Percentiles rank a stretch among this genome's conserved stretches.
Evolutionary conservation across 2,329 filamentous ascomycete genomes (phyloP).

Genomic region (Amylocarpus encephaloides): DNA sequence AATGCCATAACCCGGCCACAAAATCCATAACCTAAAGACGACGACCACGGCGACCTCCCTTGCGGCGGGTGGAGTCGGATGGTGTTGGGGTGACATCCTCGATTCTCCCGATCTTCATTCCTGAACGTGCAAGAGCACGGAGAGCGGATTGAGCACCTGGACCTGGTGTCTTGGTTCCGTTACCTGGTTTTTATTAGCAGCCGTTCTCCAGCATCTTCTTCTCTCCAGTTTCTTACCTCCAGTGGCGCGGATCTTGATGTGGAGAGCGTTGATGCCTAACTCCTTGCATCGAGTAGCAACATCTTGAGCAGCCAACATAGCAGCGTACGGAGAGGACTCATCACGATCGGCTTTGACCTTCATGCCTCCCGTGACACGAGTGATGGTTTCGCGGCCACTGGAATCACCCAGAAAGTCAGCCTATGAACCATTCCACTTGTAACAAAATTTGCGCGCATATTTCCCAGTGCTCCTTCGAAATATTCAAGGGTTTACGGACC

Average conservation of each 20-base stretch:
- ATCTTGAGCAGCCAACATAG: constrained; percentile 99
- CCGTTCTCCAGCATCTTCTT: not conserved
- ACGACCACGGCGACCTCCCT: constrained; percentile 99
- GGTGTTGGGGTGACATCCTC: constrained; percentile 99
- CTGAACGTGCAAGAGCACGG: constrained; percentile 95
- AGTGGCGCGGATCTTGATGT: constrained; percentile 99
- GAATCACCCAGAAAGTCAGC: constrained; percentile 64
- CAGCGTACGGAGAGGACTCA: constrained; percentile 98
- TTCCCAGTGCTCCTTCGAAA: constrained; percentile 3
- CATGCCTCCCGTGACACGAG: constrained; percentile 99
- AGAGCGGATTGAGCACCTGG: constrained; percentile 98
- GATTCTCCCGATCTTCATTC: constrained; percentile 99
- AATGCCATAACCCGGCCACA: constrained; percentile 24
- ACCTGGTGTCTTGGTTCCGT: constrained; percentile 99
- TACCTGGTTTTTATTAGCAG: constrained; percentile 49
- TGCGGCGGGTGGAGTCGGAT: constrained; percentile 98
- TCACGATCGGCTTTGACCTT: constrained; percentile 99
- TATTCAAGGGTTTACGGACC: constrained; percentile 48
- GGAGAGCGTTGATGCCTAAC: constrained; percentile 85
- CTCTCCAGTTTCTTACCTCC: constrained; percentile 57
- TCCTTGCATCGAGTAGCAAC: constrained; percentile 86
- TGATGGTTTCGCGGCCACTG: constrained; percentile 99
- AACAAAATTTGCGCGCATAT: not conserved
- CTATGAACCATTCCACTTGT: constrained; percentile 37
- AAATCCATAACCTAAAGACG: constrained; percentile 68